phyloP scores from a whole-genome alignment of 305 asterid genomes.

The Fraxinus dipetala region DNA sequence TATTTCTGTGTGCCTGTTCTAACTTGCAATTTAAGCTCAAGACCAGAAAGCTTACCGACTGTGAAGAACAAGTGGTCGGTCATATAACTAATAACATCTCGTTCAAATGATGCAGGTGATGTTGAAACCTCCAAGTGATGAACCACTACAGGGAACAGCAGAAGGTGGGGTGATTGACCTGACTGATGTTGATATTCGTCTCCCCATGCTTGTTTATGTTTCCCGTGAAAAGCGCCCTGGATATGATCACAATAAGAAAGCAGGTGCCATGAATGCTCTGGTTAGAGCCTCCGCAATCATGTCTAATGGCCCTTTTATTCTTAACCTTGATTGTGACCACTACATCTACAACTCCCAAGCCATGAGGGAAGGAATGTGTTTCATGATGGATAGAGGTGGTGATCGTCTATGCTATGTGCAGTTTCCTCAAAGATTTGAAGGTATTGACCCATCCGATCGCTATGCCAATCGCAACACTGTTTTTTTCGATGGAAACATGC shows the following conservation, averaged over 20 bases:
- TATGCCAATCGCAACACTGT: constrained; percentile 71
- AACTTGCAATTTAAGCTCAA: background rate
- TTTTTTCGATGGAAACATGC: constrained; percentile 71
- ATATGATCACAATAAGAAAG: constrained; percentile 79
- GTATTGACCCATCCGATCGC: constrained; percentile 70
- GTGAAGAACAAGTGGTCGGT: background rate
- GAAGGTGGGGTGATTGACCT: constrained; percentile 47
- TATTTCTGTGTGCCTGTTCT: background rate
- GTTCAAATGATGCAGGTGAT: constrained; percentile 45
- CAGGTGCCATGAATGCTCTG: constrained; percentile 83
- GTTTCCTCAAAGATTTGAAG: constrained; percentile 75
- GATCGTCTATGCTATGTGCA: constrained; percentile 73
- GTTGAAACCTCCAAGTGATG: constrained; percentile 81
- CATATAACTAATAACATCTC: background rate
- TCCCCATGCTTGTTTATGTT: constrained; percentile 73
- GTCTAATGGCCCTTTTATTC: constrained; percentile 79
- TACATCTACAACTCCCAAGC: constrained; percentile 72
- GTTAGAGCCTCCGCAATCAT: constrained; percentile 80
- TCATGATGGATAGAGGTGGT: constrained; percentile 85
- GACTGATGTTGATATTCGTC: constrained; percentile 63
- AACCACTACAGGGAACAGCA: constrained; percentile 47
- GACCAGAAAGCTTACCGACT: background rate
- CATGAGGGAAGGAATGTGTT: constrained; percentile 81
- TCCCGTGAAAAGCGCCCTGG: constrained; percentile 81
- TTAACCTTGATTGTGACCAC: constrained; percentile 76